phyloP scores from a whole-genome alignment of 805 yeast genomes.

The Kodamaea neixiangensis region DNA sequence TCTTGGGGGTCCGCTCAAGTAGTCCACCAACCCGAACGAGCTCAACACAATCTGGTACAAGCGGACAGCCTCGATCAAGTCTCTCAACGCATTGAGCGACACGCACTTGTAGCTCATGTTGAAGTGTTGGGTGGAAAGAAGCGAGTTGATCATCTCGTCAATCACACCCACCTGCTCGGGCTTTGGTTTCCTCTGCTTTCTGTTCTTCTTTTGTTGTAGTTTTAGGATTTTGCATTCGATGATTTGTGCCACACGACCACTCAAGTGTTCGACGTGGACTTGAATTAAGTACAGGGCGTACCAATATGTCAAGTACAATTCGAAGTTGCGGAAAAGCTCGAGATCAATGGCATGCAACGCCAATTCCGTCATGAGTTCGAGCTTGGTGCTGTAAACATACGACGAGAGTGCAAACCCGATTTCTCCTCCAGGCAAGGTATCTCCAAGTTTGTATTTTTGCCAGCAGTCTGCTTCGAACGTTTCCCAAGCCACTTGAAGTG shows the following conservation, averaged over 20 bases:
- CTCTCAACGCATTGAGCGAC: conserved; percentile 18
- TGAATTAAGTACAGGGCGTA: conserved; percentile 53
- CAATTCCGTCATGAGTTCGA: conserved; percentile 71
- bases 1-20: conserved; percentile 28
- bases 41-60: conserved; percentile 21
- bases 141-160: conserved; percentile 21
- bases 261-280: conserved; percentile 43
- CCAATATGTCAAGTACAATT: conserved; percentile 68
- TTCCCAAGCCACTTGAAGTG: conserved; percentile 76
- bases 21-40: conserved; percentile 20
- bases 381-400: conserved; percentile 66
- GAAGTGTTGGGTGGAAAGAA: conserved; percentile 18
- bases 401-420: conserved; percentile 68
- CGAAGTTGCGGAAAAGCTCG: conserved; percentile 72
- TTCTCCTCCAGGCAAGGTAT: conserved; percentile 26
- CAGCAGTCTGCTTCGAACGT: conserved; percentile 50
- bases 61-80: conserved; percentile 23
- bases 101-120: conserved; percentile 23
- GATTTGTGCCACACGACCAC: conserved; percentile 33
- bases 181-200: conserved; percentile 51
- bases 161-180: conserved; percentile 37
- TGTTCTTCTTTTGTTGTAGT: conserved; percentile 42
- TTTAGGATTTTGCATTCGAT: conserved; percentile 37
- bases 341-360: conserved; percentile 73
- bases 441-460: conserved; percentile 39